Evolutionary conservation across 2,329 filamentous ascomycete genomes (phyloP).

Genomic region (Phaeophleospora eucalypticola): DNA sequence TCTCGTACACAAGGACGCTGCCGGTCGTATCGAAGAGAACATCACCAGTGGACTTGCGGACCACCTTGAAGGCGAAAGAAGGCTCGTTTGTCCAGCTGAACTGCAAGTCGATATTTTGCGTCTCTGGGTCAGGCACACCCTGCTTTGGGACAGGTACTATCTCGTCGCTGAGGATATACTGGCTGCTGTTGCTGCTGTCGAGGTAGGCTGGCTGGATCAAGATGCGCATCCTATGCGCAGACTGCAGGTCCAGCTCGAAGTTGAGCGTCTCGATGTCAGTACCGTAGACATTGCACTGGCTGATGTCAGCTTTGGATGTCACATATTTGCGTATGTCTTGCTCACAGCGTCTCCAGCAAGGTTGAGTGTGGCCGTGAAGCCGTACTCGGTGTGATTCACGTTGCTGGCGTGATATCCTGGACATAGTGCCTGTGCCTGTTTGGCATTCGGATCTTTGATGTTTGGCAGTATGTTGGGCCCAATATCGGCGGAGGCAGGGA

Average conservation of each 20-base stretch:
- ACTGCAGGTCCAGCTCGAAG: constrained; percentile 54
- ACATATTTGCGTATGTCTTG: background rate
- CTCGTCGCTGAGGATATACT: constrained; percentile 61
- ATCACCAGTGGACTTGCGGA: constrained; percentile 58
- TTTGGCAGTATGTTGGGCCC: constrained; percentile 52
- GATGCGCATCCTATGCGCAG: constrained; percentile 62
- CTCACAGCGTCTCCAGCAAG: constrained; percentile 48
- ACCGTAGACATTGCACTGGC: constrained; percentile 69
- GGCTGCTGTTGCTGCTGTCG: constrained; percentile 30
- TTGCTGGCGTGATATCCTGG: constrained; percentile 56
- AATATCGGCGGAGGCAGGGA: constrained; percentile 31
- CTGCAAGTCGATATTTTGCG: constrained; percentile 45
- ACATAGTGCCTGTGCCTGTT: constrained; percentile 57
- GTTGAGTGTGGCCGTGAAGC: constrained; percentile 50
- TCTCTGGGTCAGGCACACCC: constrained; percentile 35
- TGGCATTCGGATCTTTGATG: constrained; percentile 59
- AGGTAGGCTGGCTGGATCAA: constrained; percentile 65
- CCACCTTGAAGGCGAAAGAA: constrained; percentile 55
- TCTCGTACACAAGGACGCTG: constrained; percentile 64
- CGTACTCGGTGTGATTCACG: constrained; percentile 43
- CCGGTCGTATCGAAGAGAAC: constrained; percentile 64
- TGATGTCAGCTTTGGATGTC: constrained; percentile 5
- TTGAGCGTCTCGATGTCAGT: constrained; percentile 65
- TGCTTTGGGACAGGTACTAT: constrained; percentile 56
- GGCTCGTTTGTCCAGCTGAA: constrained; percentile 56